phyloP scores from a whole-genome alignment of 2,329 filamentous ascomycete genomes.

The Hypoxylon sp. region DNA sequence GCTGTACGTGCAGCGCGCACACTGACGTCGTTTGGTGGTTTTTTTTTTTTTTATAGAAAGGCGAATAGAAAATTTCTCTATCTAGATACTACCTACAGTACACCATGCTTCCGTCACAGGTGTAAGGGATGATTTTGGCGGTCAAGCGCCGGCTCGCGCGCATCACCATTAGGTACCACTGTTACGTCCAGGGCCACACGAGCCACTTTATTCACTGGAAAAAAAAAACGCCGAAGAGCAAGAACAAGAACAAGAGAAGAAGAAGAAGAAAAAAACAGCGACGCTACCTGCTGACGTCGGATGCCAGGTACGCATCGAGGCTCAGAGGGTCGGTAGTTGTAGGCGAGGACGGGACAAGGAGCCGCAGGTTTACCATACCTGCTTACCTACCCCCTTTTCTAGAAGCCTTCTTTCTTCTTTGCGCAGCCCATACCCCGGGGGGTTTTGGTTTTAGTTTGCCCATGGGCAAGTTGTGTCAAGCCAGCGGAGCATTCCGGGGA shows the following conservation, averaged over 20 bases:
- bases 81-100: not conserved
- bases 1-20: conserved; percentile 12
- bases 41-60: not conserved
- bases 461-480: too few relatives aligned
- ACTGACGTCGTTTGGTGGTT: conserved; percentile 5
- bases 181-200: too few relatives aligned
- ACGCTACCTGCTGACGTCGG: conserved; percentile 16
- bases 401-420: too few relatives aligned
- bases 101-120: conserved; percentile 7
- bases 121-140: conserved; percentile 17
- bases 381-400: conserved; percentile 3
- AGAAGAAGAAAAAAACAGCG: not conserved
- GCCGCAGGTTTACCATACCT: conserved; percentile 4
- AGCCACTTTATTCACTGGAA: too few relatives aligned
- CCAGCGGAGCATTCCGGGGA: conserved; percentile 23
- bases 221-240: too few relatives aligned
- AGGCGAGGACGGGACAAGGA: conserved; percentile 1
- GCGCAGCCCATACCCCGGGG: too few relatives aligned
- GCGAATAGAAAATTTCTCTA: not conserved
- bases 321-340: not conserved
- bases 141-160: conserved; percentile 18
- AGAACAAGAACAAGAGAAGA: too few relatives aligned
- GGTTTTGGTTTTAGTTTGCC: too few relatives aligned
- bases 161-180: conserved; percentile 24
- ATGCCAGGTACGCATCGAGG: conserved; percentile 18